Conservation (phyloP, 805 yeast genomes). For the Metschnikowia hibisci region DNA sequence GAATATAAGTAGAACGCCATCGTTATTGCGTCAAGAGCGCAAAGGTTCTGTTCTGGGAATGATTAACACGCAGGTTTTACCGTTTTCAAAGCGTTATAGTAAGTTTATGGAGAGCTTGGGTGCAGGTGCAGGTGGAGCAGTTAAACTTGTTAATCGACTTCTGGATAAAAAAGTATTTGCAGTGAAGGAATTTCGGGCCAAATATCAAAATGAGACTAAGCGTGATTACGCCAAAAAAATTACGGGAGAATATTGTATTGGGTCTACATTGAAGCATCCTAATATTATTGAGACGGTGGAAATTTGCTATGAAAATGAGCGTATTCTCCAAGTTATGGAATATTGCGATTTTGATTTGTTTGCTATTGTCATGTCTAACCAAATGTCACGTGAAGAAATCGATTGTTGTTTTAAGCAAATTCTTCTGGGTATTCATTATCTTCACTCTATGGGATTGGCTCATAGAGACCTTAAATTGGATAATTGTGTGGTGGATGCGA, state of each 20-base stretch:
- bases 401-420: conserved; percentile 89
- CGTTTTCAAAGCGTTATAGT: conserved; percentile 72
- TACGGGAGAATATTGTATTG: conserved; percentile 92
- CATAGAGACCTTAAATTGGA: conserved; percentile 91
- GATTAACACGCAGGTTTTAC: conserved; percentile 37
- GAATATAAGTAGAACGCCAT: conserved; percentile 30
- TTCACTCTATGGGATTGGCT: conserved; percentile 82
- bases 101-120: conserved; percentile 85
- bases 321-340: conserved; percentile 90
- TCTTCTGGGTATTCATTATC: conserved; percentile 71
- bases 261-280: conserved; percentile 83
- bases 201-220: conserved; percentile 66
- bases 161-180: conserved; percentile 76
- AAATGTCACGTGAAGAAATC: conserved; percentile 75
- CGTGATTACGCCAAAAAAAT: conserved; percentile 89
- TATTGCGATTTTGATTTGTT: conserved; percentile 90
- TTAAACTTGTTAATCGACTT: conserved; percentile 64
- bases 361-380: conserved; percentile 91
- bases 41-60: conserved; percentile 32
- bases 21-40: conserved; percentile 32
- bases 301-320: conserved; percentile 81
- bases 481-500: conserved; percentile 79
- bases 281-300: conserved; percentile 90
- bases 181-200: conserved; percentile 84
- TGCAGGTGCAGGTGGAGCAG: conserved; percentile 95